A percentile compares a stretch with the other conserved stretches of the same genome.
Conservation (phyloP, 768 basidiomycete genomes). For the Exsudoporus frostii region DNA sequence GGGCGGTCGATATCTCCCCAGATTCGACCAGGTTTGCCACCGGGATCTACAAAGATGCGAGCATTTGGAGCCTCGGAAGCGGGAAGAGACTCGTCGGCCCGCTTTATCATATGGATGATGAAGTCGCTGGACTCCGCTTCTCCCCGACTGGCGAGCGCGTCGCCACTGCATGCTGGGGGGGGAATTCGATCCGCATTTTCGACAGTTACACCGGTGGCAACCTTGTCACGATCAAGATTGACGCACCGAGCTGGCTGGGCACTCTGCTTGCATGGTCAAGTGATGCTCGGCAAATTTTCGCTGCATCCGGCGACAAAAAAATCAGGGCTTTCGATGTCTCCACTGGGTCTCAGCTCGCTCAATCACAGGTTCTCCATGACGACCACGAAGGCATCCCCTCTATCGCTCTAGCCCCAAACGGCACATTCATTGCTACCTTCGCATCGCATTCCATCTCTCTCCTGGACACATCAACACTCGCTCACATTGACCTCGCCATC, state of each 20-base stretch:
- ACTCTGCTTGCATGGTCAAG: background rate
- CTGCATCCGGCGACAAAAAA: background rate
- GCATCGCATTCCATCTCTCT: background rate
- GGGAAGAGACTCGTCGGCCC: background rate
- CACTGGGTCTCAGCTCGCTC: no score
- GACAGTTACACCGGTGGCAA: background rate
- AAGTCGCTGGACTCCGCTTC: background rate
- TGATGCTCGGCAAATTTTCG: background rate
- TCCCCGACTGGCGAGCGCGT: background rate
- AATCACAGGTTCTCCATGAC: background rate
- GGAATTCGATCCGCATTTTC: background rate
- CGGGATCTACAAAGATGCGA: background rate
- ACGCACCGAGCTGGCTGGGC: rapidly evolving
- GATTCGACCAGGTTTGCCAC: background rate
- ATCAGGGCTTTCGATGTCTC: no score
- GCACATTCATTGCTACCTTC: background rate
- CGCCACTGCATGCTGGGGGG: background rate
- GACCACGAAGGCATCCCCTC: rapidly evolving
- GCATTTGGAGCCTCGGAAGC: background rate
- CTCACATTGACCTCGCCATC: background rate
- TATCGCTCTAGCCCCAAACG: background rate
- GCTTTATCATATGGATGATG: rapidly evolving
- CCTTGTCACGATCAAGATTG: background rate
- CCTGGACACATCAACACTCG: background rate
- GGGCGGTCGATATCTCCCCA: background rate